Evolutionary conservation across 345 rosid genomes (phyloP).

Genomic region (Kernera saxatilis): DNA sequence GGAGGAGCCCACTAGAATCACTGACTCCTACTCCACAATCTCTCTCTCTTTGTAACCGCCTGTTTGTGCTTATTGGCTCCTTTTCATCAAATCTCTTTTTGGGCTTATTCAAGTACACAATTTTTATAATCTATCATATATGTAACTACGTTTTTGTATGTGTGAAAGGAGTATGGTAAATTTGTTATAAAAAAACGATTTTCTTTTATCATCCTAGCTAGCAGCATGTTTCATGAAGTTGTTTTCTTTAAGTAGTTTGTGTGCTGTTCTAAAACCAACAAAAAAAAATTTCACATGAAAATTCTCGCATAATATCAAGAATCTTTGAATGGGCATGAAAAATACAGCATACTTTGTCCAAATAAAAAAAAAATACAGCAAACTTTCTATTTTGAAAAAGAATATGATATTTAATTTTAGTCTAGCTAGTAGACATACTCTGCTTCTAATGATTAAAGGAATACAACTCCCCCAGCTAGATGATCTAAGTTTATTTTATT

Average conservation of each 20-base stretch:
- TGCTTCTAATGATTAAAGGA: constrained; percentile 8
- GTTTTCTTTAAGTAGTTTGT: background rate
- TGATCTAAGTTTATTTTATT: constrained; percentile 8
- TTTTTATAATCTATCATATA: background rate
- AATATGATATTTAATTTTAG: background rate
- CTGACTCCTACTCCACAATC: constrained; percentile 69
- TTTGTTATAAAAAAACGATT: background rate
- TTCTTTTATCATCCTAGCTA: background rate
- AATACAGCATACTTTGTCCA: background rate
- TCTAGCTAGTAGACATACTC: background rate
- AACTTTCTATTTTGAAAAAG: background rate
- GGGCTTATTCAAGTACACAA: constrained; percentile 34
- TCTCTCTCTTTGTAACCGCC: constrained; percentile 63
- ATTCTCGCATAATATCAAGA: background rate
- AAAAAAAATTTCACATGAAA: background rate
- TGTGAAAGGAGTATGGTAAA: constrained; percentile 28
- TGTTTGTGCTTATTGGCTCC: constrained; percentile 62
- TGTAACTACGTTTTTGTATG: background rate
- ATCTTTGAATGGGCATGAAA: constrained; percentile 23
- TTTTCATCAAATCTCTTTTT: constrained; percentile 35
- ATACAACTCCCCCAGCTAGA: constrained; percentile 21
- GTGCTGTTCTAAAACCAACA: background rate
- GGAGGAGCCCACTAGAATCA: constrained; percentile 71
- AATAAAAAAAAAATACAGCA: background rate
- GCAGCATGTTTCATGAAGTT: constrained; percentile 22